A percentile compares a stretch with the other conserved stretches of the same genome.
phyloP scores from a whole-genome alignment of 2,329 filamentous ascomycete genomes.

The Xylaria sp. region DNA sequence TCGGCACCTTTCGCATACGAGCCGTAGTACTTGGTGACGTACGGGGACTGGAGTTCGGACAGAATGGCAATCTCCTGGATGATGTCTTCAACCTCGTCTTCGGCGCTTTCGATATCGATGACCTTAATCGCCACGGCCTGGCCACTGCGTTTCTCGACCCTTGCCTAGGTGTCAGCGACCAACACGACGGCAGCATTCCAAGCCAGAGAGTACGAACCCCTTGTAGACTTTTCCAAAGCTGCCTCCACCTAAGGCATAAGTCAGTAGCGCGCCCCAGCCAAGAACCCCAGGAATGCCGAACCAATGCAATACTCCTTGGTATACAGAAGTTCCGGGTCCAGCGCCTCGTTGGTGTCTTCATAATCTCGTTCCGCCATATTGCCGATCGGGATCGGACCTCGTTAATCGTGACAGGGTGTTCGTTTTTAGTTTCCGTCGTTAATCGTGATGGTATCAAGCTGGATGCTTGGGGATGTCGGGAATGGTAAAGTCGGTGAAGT shows the following conservation, averaged over 20 bases:
- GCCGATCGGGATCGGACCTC: conserved; percentile 13
- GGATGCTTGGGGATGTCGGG: neutral
- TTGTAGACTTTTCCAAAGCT: conserved; percentile 99
- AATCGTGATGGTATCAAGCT: conserved; percentile 13
- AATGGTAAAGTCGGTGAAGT: neutral
- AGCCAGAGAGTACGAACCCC: conserved; percentile 61
- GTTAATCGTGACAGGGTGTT: conserved; percentile 19
- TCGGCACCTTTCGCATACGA: conserved; percentile 95
- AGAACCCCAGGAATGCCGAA: conserved; percentile 44
- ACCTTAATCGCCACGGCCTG: conserved; percentile 97
- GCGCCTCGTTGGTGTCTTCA: conserved; percentile 55
- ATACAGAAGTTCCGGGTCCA: conserved; percentile 89
- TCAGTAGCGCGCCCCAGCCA: conserved; percentile 28
- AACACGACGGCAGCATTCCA: neutral
- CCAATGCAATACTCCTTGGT: conserved; percentile 91
- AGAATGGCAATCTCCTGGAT: conserved; percentile 98
- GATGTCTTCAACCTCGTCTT: conserved; percentile 99
- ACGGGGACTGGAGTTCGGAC: conserved; percentile 92
- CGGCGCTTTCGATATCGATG: conserved; percentile 97
- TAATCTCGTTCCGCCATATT: conserved; percentile 53
- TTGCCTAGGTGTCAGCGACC: conserved; percentile 40
- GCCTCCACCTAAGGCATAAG: conserved; percentile 70
- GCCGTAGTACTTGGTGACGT: conserved; percentile 97
- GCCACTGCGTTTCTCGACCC: conserved; percentile 89
- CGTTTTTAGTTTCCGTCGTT: too few relatives aligned